Conservation (phyloP, 768 basidiomycete species). For the Chalciporus piperatus region DNA sequence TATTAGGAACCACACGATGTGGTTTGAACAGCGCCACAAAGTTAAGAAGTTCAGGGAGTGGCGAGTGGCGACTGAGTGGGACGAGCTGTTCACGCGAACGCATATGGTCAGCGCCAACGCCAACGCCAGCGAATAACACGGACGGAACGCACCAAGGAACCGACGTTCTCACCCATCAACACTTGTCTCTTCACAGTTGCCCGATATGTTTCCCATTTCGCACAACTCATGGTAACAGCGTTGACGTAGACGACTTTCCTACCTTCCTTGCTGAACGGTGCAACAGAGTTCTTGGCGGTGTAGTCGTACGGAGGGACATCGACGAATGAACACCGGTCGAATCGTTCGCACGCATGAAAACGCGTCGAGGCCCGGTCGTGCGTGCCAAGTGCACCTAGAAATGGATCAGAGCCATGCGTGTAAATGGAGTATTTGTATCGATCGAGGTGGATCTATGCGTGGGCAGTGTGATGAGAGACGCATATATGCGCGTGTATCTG, state of each 20-base stretch:
- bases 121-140: neutral
- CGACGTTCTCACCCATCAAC: conserved; percentile 44
- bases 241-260: conserved; percentile 80
- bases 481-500: conserved; percentile 12
- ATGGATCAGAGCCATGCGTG: conserved; percentile 53
- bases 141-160: conserved; percentile 53
- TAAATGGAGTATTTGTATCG: conserved; percentile 81
- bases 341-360: conserved; percentile 93
- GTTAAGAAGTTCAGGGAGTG: conserved; percentile 77
- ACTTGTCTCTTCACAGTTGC: conserved; percentile 42
- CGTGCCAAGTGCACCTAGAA: conserved; percentile 58
- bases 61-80: conserved; percentile 83
- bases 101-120: neutral
- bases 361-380: conserved; percentile 60
- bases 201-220: conserved; percentile 51
- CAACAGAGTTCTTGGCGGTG: conserved; percentile 1
- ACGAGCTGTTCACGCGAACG: conserved; percentile 51
- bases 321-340: conserved; percentile 66
- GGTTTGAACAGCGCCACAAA: conserved; percentile 86
- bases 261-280: conserved; percentile 41
- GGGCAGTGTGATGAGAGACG: conserved; percentile 4
- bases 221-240: conserved; percentile 68
- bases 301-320: conserved; percentile 34
- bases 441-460: conserved; percentile 78
- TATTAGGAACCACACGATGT: conserved; percentile 74